Evolutionary conservation across 176 grass and related monocot species (phyloP).

Genomic region (Oryza meridionalis): DNA sequence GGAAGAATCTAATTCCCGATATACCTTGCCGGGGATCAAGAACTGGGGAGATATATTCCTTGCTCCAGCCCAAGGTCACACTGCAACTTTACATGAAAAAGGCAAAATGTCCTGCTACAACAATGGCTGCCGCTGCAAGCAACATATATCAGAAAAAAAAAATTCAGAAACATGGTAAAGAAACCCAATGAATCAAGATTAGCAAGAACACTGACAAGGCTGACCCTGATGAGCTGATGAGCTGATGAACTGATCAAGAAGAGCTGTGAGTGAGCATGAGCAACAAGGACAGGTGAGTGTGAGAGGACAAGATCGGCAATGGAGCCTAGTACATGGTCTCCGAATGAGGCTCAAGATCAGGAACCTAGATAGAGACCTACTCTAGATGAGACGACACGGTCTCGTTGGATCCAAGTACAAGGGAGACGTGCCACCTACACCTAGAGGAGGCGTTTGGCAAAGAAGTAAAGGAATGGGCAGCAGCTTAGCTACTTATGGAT

Average conservation of each 20-base stretch:
- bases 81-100: slow-evolving; percentile 34
- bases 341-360: not conserved
- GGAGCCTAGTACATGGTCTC: slow-evolving; percentile 29
- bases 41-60: slow-evolving; percentile 58
- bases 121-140: slow-evolving; percentile 48
- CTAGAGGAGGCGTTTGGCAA: slow-evolving; percentile 50
- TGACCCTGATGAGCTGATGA: slow-evolving; percentile 41
- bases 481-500: slow-evolving; percentile 17
- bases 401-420: slow-evolving; percentile 51
- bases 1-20: slow-evolving; percentile 25
- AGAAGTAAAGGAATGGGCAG: slow-evolving; percentile 84
- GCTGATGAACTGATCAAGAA: slow-evolving; percentile 7
- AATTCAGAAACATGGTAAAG: no score
- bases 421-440: slow-evolving; percentile 52
- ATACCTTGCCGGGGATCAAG: slow-evolving; percentile 44
- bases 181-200: not conserved
- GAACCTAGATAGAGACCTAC: slow-evolving; percentile 9
- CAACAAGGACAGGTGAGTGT: slow-evolving; percentile 8
- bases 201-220: not conserved
- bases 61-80: slow-evolving; percentile 37
- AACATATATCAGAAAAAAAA: slow-evolving; percentile 1
- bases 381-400: not conserved
- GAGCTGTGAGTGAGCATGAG: not conserved
- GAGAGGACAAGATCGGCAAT: slow-evolving; percentile 21
- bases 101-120: slow-evolving; percentile 23